phyloP scores from a whole-genome alignment of 805 yeast genomes.

The Saccharomycopsis fodiens region DNA sequence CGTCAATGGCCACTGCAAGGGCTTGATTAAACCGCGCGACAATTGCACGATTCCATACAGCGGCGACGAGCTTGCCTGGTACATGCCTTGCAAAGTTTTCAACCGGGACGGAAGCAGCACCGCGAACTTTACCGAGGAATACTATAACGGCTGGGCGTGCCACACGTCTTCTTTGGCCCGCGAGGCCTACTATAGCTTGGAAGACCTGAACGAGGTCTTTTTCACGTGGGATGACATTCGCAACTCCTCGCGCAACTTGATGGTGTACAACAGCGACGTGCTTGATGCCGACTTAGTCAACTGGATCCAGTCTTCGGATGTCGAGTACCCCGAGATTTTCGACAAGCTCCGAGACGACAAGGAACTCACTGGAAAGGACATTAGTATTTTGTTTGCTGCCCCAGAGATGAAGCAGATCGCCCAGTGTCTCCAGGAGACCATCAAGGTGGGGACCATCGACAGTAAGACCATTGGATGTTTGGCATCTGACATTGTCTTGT shows the following conservation, averaged over 20 bases:
- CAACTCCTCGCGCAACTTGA: conserved; percentile 62
- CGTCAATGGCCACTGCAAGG: conserved; percentile 85
- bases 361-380: conserved; percentile 66
- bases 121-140: conserved; percentile 54
- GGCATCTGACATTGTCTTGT: conserved; percentile 78
- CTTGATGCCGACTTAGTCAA: conserved; percentile 69
- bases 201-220: conserved; percentile 65
- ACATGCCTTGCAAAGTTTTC: conserved; percentile 82
- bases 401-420: conserved; percentile 64
- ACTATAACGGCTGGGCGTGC: conserved; percentile 85
- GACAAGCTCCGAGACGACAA: conserved; percentile 50
- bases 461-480: conserved; percentile 89
- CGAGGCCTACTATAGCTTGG: conserved; percentile 51
- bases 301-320: conserved; percentile 65
- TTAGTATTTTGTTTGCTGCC: conserved; percentile 63
- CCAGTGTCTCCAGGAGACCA: conserved; percentile 74
- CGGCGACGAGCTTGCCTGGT: conserved; percentile 76
- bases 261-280: conserved; percentile 86
- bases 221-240: conserved; percentile 86
- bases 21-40: conserved; percentile 60
- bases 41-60: conserved; percentile 66
- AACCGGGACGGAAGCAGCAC: conserved; percentile 62
- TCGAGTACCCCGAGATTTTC: conserved; percentile 67
- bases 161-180: conserved; percentile 74
- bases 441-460: conserved; percentile 85